phyloP scores from a whole-genome alignment of 768 basidiomycete species.

The Lepiota venenata region DNA sequence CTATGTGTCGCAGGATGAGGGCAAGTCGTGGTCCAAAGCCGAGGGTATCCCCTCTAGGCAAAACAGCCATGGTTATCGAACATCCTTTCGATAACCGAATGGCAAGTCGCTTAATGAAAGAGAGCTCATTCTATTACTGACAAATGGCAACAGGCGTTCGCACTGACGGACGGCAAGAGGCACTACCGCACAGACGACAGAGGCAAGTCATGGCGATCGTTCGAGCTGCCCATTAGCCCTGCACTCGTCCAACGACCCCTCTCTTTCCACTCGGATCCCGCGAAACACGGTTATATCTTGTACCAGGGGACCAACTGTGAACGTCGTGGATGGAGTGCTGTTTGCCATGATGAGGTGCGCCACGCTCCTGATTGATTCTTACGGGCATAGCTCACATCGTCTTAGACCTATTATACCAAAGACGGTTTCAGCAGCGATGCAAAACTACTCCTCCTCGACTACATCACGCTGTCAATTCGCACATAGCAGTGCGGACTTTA shows the following conservation, averaged over 20 bases:
- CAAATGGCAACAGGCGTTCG: slow-evolving; percentile 65
- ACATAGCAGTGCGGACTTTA: slow-evolving; percentile 81
- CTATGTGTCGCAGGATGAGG: slow-evolving; percentile 84
- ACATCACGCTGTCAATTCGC: slow-evolving; percentile 86
- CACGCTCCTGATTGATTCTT: background rate
- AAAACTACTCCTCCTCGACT: slow-evolving; percentile 58
- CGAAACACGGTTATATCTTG: slow-evolving; percentile 69
- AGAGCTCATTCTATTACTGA: background rate
- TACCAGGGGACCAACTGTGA: slow-evolving; percentile 76
- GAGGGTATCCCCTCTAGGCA: slow-evolving; percentile 51
- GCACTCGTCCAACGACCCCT: slow-evolving; percentile 62
- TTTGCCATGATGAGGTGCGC: slow-evolving; percentile 74
- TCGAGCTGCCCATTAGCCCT: slow-evolving; percentile 62
- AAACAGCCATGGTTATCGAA: slow-evolving; percentile 69
- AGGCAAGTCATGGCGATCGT: slow-evolving; percentile 84
- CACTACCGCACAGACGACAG: slow-evolving; percentile 90
- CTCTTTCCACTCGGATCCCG: slow-evolving; percentile 80
- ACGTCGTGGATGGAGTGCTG: slow-evolving; percentile 43
- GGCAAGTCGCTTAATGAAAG: slow-evolving; percentile 37
- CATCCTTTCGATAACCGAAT: slow-evolving; percentile 84
- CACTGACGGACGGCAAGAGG: slow-evolving; percentile 64
- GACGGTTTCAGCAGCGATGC: slow-evolving; percentile 71
- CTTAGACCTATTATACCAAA: slow-evolving; percentile 85
- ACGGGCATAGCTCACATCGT: slow-evolving; percentile 9
- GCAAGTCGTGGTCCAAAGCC: slow-evolving; percentile 59